Evolutionary conservation across 192 early-diverging fungal genomes (phyloP), one percentile per base, ranked within the genome.

Genomic region (Coemansia sp.): DNA sequence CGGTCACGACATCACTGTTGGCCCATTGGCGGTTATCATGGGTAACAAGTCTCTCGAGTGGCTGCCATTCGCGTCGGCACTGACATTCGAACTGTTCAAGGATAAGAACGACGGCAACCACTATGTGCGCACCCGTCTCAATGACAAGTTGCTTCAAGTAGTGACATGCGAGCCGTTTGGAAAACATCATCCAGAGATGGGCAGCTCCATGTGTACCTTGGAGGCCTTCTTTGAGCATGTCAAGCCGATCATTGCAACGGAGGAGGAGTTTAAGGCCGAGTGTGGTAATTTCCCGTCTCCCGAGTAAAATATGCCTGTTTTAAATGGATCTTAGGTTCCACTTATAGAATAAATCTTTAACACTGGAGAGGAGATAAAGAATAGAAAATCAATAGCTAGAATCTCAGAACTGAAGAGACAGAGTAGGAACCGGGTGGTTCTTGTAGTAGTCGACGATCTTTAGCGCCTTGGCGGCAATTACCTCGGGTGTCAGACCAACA

Each of bases 401-500:
- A n/a, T 7, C 33, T 66, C 63, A 77, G 42, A 77, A 67, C 55
- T 77, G 53, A 25, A 77, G 81, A 10, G 65, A 58, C n/a, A 83
- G 75, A 1, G 66, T 75, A 5, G 81, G 75, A 35, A 75, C 81
- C 0, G 81, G 40, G 16, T 42, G 25, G 58, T 18, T 37, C 81
- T 91, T 87, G 84, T 91, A 96, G 81, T 90, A 87, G 26, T 83
- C 84, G 62, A 96, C 74, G 40, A 90, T 71, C 77, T 93, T 90
- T 70, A 87, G 82, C n/a, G 91, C 92, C 82, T 94, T 94, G 9
- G 72, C 70, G 9, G 89, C 86, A 66, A 92, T 73, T 40, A 70
- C 83, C 26, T 93, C 91, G 55, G 89, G 86, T 8, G 90, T 89
- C 34, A 97, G 79, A n/a, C 88, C 92, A 66, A 93, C 93, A 68